phyloP scores from a whole-genome alignment of 1,139 yeast genomes.

The Entelexis sorbosivorans region DNA sequence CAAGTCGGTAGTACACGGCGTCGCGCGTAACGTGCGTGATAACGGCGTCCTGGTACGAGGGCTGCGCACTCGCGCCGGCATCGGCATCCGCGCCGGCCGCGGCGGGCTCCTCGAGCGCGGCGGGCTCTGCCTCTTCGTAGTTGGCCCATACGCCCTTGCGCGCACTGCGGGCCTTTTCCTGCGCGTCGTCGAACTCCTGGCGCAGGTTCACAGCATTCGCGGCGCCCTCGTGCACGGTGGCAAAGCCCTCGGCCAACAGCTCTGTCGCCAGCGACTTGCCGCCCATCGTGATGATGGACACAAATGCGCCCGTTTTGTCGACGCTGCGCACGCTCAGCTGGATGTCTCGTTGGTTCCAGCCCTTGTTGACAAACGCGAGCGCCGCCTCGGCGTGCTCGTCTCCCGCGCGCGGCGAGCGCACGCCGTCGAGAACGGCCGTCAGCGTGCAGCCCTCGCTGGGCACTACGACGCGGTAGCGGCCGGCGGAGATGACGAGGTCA shows the following conservation, averaged over 20 bases:
- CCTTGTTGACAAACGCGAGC: constrained; percentile 43
- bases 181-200: constrained; percentile 48
- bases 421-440: constrained; percentile 67
- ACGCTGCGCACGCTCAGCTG: constrained; percentile 56
- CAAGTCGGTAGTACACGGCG: constrained; percentile 42
- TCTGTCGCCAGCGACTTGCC: constrained; percentile 44
- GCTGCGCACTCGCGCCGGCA: constrained; percentile 8
- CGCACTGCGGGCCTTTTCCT: constrained; percentile 46
- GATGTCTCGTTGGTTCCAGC: constrained; percentile 61
- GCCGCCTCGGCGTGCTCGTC: constrained; percentile 44
- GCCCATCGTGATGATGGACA: constrained; percentile 51
- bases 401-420: constrained; percentile 38
- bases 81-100: background rate
- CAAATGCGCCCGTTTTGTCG: constrained; percentile 73
- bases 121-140: constrained; percentile 30
- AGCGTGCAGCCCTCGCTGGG: constrained; percentile 65
- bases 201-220: constrained; percentile 48
- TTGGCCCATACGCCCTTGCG: constrained; percentile 63
- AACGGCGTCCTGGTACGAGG: constrained; percentile 39
- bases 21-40: constrained; percentile 42
- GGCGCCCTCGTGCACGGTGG: constrained; percentile 55
- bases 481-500: constrained; percentile 58
- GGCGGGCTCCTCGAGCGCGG: constrained; percentile 25
- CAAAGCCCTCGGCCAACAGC: constrained; percentile 57
- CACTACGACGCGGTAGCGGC: constrained; percentile 52